phyloP scores from a whole-genome alignment of 371 early-diverging fungal genomes.

The Mucor sp. region DNA sequence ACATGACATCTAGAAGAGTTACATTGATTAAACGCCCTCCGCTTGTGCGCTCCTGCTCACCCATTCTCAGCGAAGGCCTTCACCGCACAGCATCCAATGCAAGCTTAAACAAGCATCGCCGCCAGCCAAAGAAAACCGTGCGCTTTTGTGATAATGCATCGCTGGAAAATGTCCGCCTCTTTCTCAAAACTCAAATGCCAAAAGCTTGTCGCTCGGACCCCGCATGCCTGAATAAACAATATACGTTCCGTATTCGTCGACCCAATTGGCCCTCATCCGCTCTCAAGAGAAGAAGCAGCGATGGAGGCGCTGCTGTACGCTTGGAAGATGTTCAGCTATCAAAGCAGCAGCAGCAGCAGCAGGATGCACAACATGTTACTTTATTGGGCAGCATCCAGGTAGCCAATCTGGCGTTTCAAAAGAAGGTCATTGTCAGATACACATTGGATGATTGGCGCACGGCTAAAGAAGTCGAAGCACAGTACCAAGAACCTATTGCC shows the following conservation, averaged over 20 bases:
- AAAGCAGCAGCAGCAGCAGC: background rate
- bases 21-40: constrained; percentile 22
- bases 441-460: constrained; percentile 75
- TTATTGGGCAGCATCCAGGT: constrained; percentile 66
- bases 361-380: constrained; percentile 24
- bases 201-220: constrained; percentile 51
- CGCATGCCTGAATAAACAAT: constrained; percentile 13
- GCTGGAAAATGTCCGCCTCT: constrained; percentile 61
- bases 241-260: constrained; percentile 4
- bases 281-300: background rate
- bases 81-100: constrained; percentile 7
- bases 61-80: background rate
- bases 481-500: constrained; percentile 50
- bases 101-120: constrained; percentile 3
- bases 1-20: background rate
- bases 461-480: constrained; percentile 55
- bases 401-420: constrained; percentile 79
- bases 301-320: constrained; percentile 15
- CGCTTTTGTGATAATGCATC: constrained; percentile 40
- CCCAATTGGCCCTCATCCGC: constrained; percentile 33
- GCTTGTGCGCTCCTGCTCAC: constrained; percentile 17
- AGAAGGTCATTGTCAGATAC: constrained; percentile 68
- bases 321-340: constrained; percentile 31
- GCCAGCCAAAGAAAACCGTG: constrained; percentile 34
- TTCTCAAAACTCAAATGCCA: constrained; percentile 60